These are phyloP conservation scores for Pistacia integerrima DNA, from an alignment of 345 rosid genomes.

Conservation along the genomic window DNA sequence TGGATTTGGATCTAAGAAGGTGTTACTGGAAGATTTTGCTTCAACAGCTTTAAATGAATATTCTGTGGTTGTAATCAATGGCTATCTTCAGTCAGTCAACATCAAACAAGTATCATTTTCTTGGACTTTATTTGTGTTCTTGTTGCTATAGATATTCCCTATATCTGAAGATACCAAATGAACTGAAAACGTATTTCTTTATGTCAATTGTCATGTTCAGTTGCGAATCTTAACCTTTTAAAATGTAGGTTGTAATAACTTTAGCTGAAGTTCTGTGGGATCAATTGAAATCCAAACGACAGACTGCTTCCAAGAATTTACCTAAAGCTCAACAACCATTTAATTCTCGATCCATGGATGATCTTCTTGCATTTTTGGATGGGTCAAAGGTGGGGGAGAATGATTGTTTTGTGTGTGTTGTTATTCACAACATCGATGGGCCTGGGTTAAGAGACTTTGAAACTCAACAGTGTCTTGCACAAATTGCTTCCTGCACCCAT, in stretches of 20 bases:
- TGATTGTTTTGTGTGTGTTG: constrained; percentile 62
- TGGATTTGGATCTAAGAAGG: constrained; percentile 94
- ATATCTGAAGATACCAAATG: not conserved
- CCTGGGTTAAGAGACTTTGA: constrained; percentile 82
- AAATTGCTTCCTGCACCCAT: constrained; percentile 74
- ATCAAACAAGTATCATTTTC: constrained; percentile 67
- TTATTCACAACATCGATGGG: constrained; percentile 88
- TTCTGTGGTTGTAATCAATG: constrained; percentile 83
- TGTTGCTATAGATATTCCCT: not conserved
- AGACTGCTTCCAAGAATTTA: constrained; percentile 27
- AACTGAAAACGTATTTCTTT: not conserved
- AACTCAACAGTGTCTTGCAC: constrained; percentile 77
- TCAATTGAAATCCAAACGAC: constrained; percentile 51
- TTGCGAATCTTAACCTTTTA: not conserved
- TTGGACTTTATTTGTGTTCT: not conserved
- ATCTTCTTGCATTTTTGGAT: constrained; percentile 63
- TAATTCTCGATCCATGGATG: constrained; percentile 69
- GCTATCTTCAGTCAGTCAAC: constrained; percentile 80
- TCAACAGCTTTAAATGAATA: constrained; percentile 67
- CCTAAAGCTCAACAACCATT: constrained; percentile 59
- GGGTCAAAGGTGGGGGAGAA: constrained; percentile 45
- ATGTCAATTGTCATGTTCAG: not conserved
- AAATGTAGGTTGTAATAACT: constrained; percentile 55
- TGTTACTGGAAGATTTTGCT: constrained; percentile 83
- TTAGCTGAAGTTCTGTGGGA: constrained; percentile 77